Conservation (phyloP, 768 basidiomycete genomes). For the Xerocomellus intermedius region DNA sequence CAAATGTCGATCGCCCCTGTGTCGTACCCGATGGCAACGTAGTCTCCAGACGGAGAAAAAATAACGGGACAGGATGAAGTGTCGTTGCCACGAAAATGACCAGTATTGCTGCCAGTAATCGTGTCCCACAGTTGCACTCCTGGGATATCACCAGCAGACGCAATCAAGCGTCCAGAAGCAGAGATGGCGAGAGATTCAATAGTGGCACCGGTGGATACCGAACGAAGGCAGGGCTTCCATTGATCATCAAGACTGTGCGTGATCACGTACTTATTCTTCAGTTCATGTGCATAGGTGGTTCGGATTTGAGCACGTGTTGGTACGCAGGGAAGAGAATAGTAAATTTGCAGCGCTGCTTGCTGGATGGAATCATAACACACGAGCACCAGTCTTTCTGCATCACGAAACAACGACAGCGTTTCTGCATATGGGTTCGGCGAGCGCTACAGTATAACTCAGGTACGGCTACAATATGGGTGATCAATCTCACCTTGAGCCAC, state of each 20-base stretch:
- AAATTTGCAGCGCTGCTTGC: conserved; percentile 18
- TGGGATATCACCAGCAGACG: conserved; percentile 36
- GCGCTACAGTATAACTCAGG: conserved; percentile 5
- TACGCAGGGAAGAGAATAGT: conserved; percentile 11
- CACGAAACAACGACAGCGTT: conserved; percentile 8
- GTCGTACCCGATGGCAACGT: conserved; percentile 14
- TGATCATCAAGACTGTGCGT: conserved; percentile 7
- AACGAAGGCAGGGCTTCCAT: conserved; percentile 16
- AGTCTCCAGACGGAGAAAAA: conserved; percentile 16
- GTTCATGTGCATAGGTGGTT: conserved; percentile 4
- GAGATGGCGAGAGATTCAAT: conserved; percentile 17
- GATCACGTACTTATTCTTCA: conserved; percentile 13
- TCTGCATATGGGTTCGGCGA: conserved; percentile 8
- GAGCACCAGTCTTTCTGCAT: conserved; percentile 19
- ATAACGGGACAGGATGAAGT: conserved; percentile 14
- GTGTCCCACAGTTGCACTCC: conserved; percentile 23
- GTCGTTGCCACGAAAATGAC: conserved; percentile 7
- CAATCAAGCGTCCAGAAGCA: conserved; percentile 17
- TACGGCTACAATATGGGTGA: background rate
- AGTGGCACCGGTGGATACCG: conserved; percentile 4
- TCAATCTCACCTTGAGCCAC: conserved; percentile 14
- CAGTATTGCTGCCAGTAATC: conserved; percentile 13
- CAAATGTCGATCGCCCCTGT: conserved; percentile 15
- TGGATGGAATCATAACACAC: conserved; percentile 21
- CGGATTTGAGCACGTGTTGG: conserved; percentile 11